Evolutionary conservation across 2,329 filamentous ascomycete species (phyloP), one percentile per base, ranked within the genome.

Genomic region (Trichoderma aggressivum): DNA sequence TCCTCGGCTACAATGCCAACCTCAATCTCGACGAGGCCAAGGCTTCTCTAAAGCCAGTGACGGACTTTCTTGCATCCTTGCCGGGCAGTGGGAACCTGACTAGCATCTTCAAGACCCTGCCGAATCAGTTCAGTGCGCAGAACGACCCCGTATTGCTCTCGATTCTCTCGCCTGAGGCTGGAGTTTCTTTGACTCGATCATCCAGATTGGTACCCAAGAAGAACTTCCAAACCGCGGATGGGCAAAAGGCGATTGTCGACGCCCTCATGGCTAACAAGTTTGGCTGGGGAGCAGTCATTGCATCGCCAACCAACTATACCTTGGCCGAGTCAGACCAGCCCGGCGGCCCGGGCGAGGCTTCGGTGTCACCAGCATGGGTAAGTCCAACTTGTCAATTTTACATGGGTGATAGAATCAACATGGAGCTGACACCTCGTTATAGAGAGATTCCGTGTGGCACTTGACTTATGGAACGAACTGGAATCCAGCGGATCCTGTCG

Each of bases 401-500:
- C 11, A 39, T 43, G 34, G 14, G 7, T 39, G 32, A 2, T 7
- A 39, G 14, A 62, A 18, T 28, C 16, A n/a, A 24, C 36, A 21
- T 43, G 11, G 3, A 50, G 24, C 24, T 62, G 8, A 62, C 59
- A n/a, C 16, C 8, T 7, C n/a, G 7, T 12, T 12, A 24, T 18
- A 53, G 62, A 65, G 62, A 12, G 47, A 65, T 5, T 53, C 62
- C 2, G 4, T 34, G 3, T 70, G 70, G 70, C 70, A 72, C 14
- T 47, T 71, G n/a, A 68, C 71, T 21, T 56, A 64, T 34, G 62
- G 59, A 10, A 64, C 69, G 59, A 72, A 71, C 18, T 75, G 74
- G 74, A 72, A 74, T 61, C 55, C 65, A 21, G 65, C 65, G 34
- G 65, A 69, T 16, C 65, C 65, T 4, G 56, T 24, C 7, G 65